Conservation (phyloP, 73 alveolate species). For the Stentor roeselii region DNA sequence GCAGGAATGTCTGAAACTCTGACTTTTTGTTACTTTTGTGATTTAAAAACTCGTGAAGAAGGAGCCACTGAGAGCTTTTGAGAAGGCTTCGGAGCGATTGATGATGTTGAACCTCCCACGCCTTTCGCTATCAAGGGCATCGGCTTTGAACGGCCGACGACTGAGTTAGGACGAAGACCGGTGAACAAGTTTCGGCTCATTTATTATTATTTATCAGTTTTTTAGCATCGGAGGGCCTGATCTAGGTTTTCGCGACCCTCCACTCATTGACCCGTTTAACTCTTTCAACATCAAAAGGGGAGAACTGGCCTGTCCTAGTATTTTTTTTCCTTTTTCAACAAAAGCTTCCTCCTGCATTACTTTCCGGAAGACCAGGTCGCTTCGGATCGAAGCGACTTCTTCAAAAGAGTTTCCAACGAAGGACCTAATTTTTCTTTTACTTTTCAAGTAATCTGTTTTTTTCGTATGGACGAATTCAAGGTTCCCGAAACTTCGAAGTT, state of each 20-base stretch:
- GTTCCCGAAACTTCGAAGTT: neutral
- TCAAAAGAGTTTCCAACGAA: neutral
- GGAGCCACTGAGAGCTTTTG: neutral
- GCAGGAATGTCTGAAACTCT: conserved; percentile 24
- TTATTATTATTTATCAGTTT: too few species aligned
- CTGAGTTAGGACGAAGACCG: neutral
- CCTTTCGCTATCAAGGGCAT: conserved; percentile 23
- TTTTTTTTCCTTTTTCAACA: too few species aligned
- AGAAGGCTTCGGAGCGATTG: conserved; percentile 11
- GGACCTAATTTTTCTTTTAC: neutral
- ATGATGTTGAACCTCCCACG: neutral
- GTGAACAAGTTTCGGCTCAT: neutral
- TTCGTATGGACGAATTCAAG: neutral
- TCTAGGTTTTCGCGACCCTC: too few species aligned
- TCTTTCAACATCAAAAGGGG: too few species aligned
- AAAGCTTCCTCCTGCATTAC: neutral
- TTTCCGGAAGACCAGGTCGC: neutral
- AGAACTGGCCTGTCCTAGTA: too few species aligned
- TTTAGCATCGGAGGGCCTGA: too few species aligned
- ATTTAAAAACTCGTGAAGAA: neutral
- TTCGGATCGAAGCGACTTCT: neutral
- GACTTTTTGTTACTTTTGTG: neutral
- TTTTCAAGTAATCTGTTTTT: neutral
- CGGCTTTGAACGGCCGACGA: neutral
- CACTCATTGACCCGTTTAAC: too few species aligned